A percentile compares a stretch with the other conserved stretches of the same genome.
These are phyloP conservation scores for Gracilaria caudata DNA, from an alignment of 23 red algal species.

Conservation along the genomic window DNA sequence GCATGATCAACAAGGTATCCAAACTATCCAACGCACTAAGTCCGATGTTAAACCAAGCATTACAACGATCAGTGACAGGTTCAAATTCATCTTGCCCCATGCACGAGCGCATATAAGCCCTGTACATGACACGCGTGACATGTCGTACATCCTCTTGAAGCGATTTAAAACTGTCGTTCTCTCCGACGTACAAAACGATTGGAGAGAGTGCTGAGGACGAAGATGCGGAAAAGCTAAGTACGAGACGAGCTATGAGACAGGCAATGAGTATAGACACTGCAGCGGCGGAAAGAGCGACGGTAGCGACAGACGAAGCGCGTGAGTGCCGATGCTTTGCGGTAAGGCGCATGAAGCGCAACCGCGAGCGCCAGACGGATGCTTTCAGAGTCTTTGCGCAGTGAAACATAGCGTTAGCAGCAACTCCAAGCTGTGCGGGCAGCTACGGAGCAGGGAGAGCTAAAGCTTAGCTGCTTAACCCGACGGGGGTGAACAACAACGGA, in stretches of 20 bases:
- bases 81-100: conserved; percentile 46
- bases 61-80: conserved; percentile 9
- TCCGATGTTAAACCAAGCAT: conserved; percentile 58
- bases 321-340: neutral
- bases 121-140: conserved; percentile 46
- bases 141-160: conserved; percentile 27
- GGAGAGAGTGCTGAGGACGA: neutral
- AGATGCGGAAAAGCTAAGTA: neutral
- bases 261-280: neutral
- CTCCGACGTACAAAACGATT: neutral
- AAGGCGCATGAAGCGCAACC: neutral
- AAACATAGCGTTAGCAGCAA: neutral
- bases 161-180: neutral
- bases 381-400: neutral
- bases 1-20: conserved; percentile 81
- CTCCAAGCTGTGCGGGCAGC: neutral
- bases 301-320: neutral
- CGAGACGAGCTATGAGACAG: neutral
- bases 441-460: too few relatives aligned
- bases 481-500: too few relatives aligned
- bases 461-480: too few relatives aligned
- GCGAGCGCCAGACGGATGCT: neutral
- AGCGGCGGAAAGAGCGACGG: neutral
- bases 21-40: conserved; percentile 70
- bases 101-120: conserved; percentile 22